Conservation (phyloP, 169 alveolate genomes). For the Plasmodium knowlesi region DNA sequence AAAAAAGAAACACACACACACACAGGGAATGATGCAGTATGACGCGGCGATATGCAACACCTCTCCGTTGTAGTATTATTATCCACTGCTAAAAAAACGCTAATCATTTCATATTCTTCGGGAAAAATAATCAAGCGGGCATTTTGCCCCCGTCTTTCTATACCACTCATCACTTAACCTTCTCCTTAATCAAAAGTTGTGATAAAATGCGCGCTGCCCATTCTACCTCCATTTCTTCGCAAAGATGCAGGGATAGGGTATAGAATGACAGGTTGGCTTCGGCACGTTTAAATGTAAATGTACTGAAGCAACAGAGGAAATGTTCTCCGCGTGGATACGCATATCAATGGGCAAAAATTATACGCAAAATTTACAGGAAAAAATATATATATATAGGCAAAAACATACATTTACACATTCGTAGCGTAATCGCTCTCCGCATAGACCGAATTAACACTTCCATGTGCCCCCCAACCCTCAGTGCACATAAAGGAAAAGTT, state of each 20-base stretch:
- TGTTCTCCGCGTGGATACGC: background rate
- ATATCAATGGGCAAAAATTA: background rate
- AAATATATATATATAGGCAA: background rate
- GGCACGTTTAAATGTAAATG: background rate
- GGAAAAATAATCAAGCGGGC: background rate
- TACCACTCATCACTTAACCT: conserved; percentile 12
- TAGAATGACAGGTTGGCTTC: background rate
- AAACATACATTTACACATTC: background rate
- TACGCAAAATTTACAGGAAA: background rate
- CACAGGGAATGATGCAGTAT: background rate
- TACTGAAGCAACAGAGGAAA: background rate
- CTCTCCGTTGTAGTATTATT: background rate
- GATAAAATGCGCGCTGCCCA: conserved; percentile 63
- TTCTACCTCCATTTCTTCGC: conserved; percentile 17
- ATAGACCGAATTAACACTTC: background rate
- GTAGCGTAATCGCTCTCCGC: background rate
- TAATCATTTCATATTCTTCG: background rate
- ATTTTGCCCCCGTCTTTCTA: background rate
- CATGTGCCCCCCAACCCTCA: background rate
- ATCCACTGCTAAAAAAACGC: background rate
- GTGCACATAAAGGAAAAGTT: background rate
- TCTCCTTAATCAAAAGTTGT: conserved; percentile 55
- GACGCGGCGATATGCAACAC: background rate
- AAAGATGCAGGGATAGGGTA: background rate
- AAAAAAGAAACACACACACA: background rate